These are phyloP conservation scores for Rhizopogon salebrosus DNA, from an alignment of 768 basidiomycete genomes.

Conservation along the genomic window DNA sequence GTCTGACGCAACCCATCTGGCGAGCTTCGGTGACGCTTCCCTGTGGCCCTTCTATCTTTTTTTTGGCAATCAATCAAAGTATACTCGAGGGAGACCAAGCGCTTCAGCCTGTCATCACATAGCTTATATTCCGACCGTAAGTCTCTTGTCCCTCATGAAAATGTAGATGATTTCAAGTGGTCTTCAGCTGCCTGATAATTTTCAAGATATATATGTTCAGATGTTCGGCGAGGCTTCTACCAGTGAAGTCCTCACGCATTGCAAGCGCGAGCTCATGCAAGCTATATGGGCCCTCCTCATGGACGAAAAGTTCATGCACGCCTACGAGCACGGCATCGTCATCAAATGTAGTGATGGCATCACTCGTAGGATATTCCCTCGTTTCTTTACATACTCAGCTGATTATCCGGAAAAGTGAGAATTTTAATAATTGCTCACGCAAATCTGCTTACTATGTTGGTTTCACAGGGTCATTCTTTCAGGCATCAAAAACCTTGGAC, in stretches of 20 bases:
- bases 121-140: conserved; percentile 7
- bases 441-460: too few species aligned
- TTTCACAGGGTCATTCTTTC: too few species aligned
- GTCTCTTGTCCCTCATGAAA: neutral
- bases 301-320: conserved; percentile 13
- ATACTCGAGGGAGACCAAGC: conserved; percentile 5
- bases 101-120: conserved; percentile 7
- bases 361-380: conserved; percentile 10
- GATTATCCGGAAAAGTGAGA: conserved; percentile 23
- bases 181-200: neutral
- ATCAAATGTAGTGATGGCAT: conserved; percentile 14
- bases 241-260: conserved; percentile 5
- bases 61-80: conserved; percentile 13
- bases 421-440: too few species aligned
- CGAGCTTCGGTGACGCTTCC: conserved; percentile 10
- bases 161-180: neutral
- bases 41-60: conserved; percentile 15
- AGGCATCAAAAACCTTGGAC: too few species aligned
- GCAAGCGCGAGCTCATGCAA: conserved; percentile 15
- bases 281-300: conserved; percentile 9
- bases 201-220: neutral
- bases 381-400: conserved; percentile 14
- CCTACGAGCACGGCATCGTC: conserved; percentile 15
- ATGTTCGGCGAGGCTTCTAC: neutral
- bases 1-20: conserved; percentile 20